These are phyloP conservation scores for Obba rivulosa DNA, from an alignment of 768 basidiomycete species.

Conservation along the genomic window DNA sequence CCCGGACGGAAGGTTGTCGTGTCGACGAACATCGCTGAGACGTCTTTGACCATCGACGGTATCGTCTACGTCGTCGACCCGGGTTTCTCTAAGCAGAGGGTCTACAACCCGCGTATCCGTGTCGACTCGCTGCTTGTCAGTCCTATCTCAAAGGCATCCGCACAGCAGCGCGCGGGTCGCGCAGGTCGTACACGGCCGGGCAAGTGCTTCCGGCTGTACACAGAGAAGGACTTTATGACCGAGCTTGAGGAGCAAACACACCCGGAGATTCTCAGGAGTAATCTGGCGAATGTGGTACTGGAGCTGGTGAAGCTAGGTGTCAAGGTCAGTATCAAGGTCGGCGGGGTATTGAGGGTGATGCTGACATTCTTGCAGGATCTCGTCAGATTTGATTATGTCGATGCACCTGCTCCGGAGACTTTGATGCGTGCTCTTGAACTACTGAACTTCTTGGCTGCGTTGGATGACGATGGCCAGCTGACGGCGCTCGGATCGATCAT, in stretches of 20 bases:
- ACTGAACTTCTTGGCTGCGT: slow-evolving; percentile 84
- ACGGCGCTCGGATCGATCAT: slow-evolving; percentile 85
- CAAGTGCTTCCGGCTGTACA: slow-evolving; percentile 96
- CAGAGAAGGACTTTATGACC: slow-evolving; percentile 93
- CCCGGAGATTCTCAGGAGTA: slow-evolving; percentile 92
- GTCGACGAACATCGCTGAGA: slow-evolving; percentile 97
- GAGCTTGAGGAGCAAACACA: slow-evolving; percentile 97
- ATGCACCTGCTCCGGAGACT: slow-evolving; percentile 47
- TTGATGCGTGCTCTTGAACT: slow-evolving; percentile 95
- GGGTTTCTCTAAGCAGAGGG: slow-evolving; percentile 96
- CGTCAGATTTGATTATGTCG: slow-evolving; percentile 25
- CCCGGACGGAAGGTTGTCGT: slow-evolving; percentile 92
- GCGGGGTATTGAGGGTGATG: background rate
- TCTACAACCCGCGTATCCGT: slow-evolving; percentile 96
- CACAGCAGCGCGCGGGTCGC: slow-evolving; percentile 93
- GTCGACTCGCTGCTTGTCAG: slow-evolving; percentile 92
- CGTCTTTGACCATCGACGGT: slow-evolving; percentile 94
- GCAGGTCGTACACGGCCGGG: slow-evolving; percentile 95
- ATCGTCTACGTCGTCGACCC: slow-evolving; percentile 99
- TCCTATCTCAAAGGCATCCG: slow-evolving; percentile 95
- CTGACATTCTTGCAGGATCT: slow-evolving; percentile 15
- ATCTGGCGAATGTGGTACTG: slow-evolving; percentile 88
- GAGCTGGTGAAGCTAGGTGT: slow-evolving; percentile 94
- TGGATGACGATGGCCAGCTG: slow-evolving; percentile 91
- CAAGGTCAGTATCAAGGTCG: slow-evolving; percentile 45